A percentile compares a stretch with the other conserved stretches of the same genome.
These are phyloP conservation scores for Hypholoma sublateritium DNA, from an alignment of 768 basidiomycete species.

Conservation along the genomic window DNA sequence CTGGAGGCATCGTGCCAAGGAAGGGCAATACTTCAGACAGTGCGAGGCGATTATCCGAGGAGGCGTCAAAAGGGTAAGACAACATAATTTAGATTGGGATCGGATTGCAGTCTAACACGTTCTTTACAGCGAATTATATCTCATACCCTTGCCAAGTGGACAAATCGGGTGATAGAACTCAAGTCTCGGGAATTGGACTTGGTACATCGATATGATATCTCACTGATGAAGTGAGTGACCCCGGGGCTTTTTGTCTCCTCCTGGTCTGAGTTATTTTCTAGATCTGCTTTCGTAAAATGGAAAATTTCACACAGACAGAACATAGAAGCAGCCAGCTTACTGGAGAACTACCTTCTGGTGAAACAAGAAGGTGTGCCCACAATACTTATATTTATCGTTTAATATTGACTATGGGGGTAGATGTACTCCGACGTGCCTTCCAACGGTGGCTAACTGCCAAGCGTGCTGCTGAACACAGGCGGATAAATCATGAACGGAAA, in stretches of 20 bases:
- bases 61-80: constrained; percentile 36
- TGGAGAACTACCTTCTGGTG: constrained; percentile 81
- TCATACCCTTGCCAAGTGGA: constrained; percentile 60
- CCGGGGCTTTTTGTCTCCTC: no score
- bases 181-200: constrained; percentile 75
- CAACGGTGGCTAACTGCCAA: constrained; percentile 66
- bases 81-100: not conserved
- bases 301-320: constrained; percentile 59
- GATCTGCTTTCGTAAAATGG: constrained; percentile 69
- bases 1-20: constrained; percentile 44
- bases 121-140: constrained; percentile 51
- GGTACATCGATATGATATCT: constrained; percentile 39
- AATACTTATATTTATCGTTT: not conserved
- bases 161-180: constrained; percentile 67
- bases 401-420: constrained; percentile 33
- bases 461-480: constrained; percentile 60
- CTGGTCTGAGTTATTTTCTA: constrained; percentile 22
- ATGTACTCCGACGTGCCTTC: constrained; percentile 67
- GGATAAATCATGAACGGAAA: constrained; percentile 55
- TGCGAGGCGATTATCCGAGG: constrained; percentile 44
- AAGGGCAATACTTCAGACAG: constrained; percentile 37
- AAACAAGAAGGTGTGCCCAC: constrained; percentile 66
- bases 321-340: constrained; percentile 70
- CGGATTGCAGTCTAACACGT: not conserved
- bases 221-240: constrained; percentile 30